These are phyloP conservation scores for Asterella californica DNA, from an alignment of 225 moss, liverwort and hornwort genomes.

Conservation along the genomic window DNA sequence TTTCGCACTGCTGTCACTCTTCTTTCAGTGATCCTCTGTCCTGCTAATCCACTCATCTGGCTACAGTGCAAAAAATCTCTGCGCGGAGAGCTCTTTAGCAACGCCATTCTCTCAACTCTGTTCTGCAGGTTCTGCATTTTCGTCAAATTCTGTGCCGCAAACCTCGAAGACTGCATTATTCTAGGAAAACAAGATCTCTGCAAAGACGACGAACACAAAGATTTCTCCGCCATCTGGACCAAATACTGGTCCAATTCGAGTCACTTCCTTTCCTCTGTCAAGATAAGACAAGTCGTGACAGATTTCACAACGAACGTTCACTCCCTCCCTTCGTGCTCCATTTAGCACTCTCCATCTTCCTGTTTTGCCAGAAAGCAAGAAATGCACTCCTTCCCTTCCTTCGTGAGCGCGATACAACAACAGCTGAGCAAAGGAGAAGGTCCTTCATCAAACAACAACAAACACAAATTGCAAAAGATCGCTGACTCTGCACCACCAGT, in stretches of 20 bases:
- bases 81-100: background rate
- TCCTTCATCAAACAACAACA: background rate
- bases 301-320: background rate
- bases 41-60: conserved; percentile 5
- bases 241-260: background rate
- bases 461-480: background rate
- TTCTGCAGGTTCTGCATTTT: background rate
- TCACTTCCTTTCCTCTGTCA: background rate
- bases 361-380: background rate
- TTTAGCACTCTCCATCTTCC: background rate
- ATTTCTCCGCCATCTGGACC: background rate
- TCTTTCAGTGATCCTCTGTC: background rate
- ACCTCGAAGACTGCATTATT: background rate
- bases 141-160: background rate
- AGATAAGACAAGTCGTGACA: background rate
- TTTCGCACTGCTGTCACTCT: background rate
- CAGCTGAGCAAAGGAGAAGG: background rate
- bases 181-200: background rate
- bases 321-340: background rate
- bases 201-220: background rate
- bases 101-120: background rate
- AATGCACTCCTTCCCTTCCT: background rate
- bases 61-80: background rate
- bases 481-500: background rate
- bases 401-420: background rate